Base-by-base conservation (phyloP, 441 rosid genomes). In the Arabidopsis lyrata region DNA sequence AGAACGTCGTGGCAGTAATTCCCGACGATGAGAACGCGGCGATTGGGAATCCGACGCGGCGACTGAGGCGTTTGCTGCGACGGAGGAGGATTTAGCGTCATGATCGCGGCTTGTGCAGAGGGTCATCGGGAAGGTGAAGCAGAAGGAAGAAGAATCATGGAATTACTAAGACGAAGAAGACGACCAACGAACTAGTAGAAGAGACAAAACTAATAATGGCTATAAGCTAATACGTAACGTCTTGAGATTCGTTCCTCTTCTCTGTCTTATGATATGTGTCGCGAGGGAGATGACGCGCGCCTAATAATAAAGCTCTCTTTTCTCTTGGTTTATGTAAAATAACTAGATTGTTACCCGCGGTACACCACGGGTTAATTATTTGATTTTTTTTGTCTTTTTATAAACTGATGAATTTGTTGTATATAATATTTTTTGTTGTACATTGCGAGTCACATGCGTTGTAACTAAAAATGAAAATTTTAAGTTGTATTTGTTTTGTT, bases 1-100 rank as follows among this genome's bases (percentile, higher is more conserved):
- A 94, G 78, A 61, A 89, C 87, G 75, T 92, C 99, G 84, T 92
- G 99, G 86, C 95, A 92, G 70, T 87, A 88, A 38, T 94, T 94
- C 0, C 97, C 99, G 22, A 84, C 97, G 64, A 95, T 82, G 69
- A 95, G 83, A 38, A 89, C 91, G 10, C 87, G 83, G 57, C 70
- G 81, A 22, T 70, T 20, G 1, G 77, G 35, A 72, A 16, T 44
- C 10, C 59, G 77, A 27, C n/a, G 79, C 13, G 72, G 62, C 0
- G 79, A 20, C 18, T 70, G 60, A 9, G 77, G 42, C 4, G 72
- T 3, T 64, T 41, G 80, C 6, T 29, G 76, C 68, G 68, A 35
- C 36, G 81, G 77, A 38, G 18, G 70, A 66, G 73, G 77, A 38
- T 54, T 72, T 8, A 5, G 53, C 13, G 77, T 77, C 77, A 77